Percentiles rank a stretch among this genome's conserved stretches.
These are phyloP conservation scores for Boletus pseudo-olivaceus DNA, from an alignment of 768 basidiomycete genomes.

Conservation along the genomic window DNA sequence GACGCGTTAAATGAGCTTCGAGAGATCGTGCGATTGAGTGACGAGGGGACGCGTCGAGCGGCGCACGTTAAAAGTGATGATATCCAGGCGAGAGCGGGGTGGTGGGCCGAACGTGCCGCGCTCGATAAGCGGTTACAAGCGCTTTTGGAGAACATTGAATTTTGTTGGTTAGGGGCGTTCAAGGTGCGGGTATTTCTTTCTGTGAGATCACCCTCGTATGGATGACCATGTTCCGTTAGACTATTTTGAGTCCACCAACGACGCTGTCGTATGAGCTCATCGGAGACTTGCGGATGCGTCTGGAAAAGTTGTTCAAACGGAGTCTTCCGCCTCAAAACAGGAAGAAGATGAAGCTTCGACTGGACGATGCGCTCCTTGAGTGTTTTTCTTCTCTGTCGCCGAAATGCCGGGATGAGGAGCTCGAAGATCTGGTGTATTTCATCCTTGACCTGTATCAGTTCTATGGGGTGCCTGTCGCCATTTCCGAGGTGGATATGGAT, in stretches of 20 bases:
- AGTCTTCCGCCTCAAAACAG: constrained; percentile 60
- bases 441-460: constrained; percentile 92
- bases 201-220: neutral
- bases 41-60: constrained; percentile 72
- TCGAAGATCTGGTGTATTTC: constrained; percentile 94
- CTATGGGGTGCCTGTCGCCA: constrained; percentile 83
- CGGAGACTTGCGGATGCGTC: constrained; percentile 53
- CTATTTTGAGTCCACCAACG: constrained; percentile 54
- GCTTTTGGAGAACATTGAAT: constrained; percentile 83
- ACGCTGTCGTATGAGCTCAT: constrained; percentile 45
- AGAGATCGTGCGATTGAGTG: constrained; percentile 77
- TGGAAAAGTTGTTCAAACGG: constrained; percentile 76
- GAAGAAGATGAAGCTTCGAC: constrained; percentile 48
- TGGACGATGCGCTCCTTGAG: constrained; percentile 76
- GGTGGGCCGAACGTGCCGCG: constrained; percentile 82
- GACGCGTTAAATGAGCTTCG: constrained; percentile 69
- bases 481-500: constrained; percentile 88
- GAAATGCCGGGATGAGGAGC: constrained; percentile 84
- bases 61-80: constrained; percentile 67
- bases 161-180: constrained; percentile 96
- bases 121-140: constrained; percentile 76
- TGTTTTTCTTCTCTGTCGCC: constrained; percentile 84
- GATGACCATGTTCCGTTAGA: constrained; percentile 31
- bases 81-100: constrained; percentile 58
- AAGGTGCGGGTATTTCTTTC: constrained; percentile 54